phyloP scores from a whole-genome alignment of 1,284 basidiomycete species.

The Ganoderma lingzhi region DNA sequence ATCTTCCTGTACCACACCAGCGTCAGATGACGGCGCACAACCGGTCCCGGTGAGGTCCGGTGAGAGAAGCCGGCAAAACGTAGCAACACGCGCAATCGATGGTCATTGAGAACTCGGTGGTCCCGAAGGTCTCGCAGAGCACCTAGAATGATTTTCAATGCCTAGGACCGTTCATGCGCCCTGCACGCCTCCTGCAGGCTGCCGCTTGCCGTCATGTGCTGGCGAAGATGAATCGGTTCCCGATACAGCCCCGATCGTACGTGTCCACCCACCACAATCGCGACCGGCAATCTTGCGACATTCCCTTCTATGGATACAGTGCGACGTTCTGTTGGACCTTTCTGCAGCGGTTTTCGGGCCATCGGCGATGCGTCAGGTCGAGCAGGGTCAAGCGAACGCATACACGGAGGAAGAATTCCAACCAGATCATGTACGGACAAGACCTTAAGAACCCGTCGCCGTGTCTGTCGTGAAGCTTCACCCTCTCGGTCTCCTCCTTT shows the following conservation, averaged over 20 bases:
- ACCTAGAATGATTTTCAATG: neutral
- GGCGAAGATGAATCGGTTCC: neutral
- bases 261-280: neutral
- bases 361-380: neutral
- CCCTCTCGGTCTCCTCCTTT: neutral
- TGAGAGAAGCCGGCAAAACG: conserved; percentile 3
- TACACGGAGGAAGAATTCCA: neutral
- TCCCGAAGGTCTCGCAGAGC: neutral
- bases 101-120: neutral
- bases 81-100: neutral
- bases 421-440: neutral
- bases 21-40: neutral
- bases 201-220: neutral
- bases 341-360: neutral
- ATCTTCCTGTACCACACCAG: neutral
- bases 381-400: neutral
- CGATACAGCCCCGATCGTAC: neutral
- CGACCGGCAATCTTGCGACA: conserved; percentile 1
- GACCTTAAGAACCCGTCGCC: neutral
- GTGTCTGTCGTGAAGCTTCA: neutral
- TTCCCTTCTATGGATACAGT: neutral
- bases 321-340: neutral
- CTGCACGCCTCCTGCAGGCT: neutral
- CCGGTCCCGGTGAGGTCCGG: neutral
- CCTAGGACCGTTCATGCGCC: neutral